Evolutionary conservation across 257 asterid species (phyloP).

Genomic region (Scutellaria galericulata): DNA sequence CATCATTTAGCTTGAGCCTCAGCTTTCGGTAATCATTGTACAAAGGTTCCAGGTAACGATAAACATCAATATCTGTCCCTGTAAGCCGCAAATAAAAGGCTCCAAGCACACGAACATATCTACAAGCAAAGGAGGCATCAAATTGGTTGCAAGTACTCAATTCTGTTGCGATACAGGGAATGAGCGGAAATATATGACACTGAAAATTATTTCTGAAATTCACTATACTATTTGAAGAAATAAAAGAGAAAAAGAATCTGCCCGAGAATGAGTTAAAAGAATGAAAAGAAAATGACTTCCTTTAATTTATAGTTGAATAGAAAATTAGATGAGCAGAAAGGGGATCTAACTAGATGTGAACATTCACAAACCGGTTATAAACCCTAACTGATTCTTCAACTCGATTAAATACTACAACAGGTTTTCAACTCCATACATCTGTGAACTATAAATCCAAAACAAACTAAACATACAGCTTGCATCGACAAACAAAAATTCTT

Average conservation of each 20-base stretch:
- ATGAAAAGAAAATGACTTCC: neutral
- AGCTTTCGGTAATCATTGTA: conserved; percentile 95
- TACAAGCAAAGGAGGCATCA: conserved; percentile 29
- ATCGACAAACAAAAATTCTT: neutral
- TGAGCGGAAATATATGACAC: neutral
- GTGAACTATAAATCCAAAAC: neutral
- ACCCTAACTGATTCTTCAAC: neutral
- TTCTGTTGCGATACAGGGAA: conserved; percentile 8
- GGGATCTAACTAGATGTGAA: neutral
- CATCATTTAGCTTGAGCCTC: conserved; percentile 64
- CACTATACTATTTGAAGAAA: neutral
- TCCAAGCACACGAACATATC: conserved; percentile 90
- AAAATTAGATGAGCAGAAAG: neutral
- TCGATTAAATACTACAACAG: neutral
- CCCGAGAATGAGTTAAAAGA: neutral
- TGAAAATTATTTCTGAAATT: conserved; percentile 15
- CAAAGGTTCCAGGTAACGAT: conserved; percentile 86
- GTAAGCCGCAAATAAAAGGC: conserved; percentile 95
- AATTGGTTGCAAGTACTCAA: neutral
- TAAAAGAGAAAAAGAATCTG: neutral
- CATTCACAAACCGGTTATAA: neutral
- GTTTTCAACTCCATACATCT: neutral
- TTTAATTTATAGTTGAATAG: neutral
- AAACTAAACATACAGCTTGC: conserved; percentile 12
- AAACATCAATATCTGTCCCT: conserved; percentile 85